Evolutionary conservation across 139 green algal species (phyloP).

Genomic region (Picochlorum sp.): DNA sequence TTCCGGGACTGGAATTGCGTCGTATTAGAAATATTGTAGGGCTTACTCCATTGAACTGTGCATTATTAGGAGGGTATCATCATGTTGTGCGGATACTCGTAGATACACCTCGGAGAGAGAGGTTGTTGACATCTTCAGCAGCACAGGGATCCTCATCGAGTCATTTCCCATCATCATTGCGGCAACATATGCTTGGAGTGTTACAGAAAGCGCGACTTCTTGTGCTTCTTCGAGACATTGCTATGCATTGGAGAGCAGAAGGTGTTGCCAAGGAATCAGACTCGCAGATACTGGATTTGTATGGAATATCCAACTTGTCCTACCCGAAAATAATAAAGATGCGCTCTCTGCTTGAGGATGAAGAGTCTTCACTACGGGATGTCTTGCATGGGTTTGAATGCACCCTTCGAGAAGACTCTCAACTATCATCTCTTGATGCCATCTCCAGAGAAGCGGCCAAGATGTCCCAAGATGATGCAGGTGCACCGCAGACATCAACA

Average conservation of each 20-base stretch:
- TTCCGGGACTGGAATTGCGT: conserved; percentile 11
- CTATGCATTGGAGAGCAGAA: background rate
- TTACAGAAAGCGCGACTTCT: conserved; percentile 4
- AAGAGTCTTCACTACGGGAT: conserved; percentile 4
- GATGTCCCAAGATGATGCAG: background rate
- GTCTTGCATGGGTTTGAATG: conserved; percentile 11
- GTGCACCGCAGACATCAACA: background rate
- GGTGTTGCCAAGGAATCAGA: conserved; percentile 5
- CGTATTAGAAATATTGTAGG: conserved; percentile 13
- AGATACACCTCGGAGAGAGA: background rate
- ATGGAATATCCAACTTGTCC: background rate
- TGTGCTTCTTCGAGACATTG: conserved; percentile 9
- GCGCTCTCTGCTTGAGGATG: background rate
- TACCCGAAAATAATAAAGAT: background rate
- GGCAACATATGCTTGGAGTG: conserved; percentile 9
- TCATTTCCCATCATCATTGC: conserved; percentile 11
- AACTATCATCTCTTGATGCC: background rate
- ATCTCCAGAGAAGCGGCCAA: background rate
- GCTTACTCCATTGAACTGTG: conserved; percentile 21
- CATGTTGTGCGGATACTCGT: conserved; percentile 4
- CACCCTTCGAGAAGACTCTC: background rate
- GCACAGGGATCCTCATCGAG: background rate
- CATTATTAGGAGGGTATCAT: conserved; percentile 14
- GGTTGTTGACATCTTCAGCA: background rate
- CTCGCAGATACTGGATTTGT: background rate